These are phyloP conservation scores for Sphenostylis stenocarpa DNA, from an alignment of 306 rosid genomes.

Conservation along the genomic window DNA sequence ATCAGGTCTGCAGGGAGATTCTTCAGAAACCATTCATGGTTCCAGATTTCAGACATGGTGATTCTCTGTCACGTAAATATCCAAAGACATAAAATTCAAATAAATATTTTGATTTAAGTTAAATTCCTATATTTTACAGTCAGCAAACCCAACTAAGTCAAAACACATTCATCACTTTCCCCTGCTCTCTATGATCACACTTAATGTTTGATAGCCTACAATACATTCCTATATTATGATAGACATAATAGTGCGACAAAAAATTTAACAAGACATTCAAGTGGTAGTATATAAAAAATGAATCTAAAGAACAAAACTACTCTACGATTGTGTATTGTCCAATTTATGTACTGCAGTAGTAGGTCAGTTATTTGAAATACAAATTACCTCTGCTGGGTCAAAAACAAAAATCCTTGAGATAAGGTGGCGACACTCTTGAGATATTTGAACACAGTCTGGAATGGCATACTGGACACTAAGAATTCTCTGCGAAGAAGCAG, in stretches of 20 bases:
- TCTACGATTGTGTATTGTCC: background rate
- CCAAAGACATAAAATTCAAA: constrained; percentile 28
- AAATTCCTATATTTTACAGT: background rate
- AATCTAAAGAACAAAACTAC: background rate
- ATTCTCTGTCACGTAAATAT: constrained; percentile 59
- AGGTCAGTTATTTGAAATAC: background rate
- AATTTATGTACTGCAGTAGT: constrained; percentile 2
- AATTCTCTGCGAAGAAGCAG: constrained; percentile 58
- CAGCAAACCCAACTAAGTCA: constrained; percentile 4
- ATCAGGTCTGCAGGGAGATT: constrained; percentile 82
- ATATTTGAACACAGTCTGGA: constrained; percentile 70
- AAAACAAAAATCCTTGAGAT: constrained; percentile 76
- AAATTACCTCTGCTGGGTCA: constrained; percentile 71
- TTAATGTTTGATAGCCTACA: background rate
- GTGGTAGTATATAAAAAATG: background rate
- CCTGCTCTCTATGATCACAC: background rate
- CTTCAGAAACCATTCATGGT: constrained; percentile 80
- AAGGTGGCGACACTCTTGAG: constrained; percentile 68
- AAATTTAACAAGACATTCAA: constrained; percentile 1
- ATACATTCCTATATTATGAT: background rate
- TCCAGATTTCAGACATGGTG: constrained; percentile 73
- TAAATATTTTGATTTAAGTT: background rate
- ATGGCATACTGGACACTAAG: constrained; percentile 80
- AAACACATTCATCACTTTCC: background rate
- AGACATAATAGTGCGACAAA: background rate